Percentiles rank a stretch among this genome's conserved stretches.
These are phyloP conservation scores for Neurospora tetraspora DNA, from an alignment of 495 filamentous ascomycete species.

Conservation along the genomic window DNA sequence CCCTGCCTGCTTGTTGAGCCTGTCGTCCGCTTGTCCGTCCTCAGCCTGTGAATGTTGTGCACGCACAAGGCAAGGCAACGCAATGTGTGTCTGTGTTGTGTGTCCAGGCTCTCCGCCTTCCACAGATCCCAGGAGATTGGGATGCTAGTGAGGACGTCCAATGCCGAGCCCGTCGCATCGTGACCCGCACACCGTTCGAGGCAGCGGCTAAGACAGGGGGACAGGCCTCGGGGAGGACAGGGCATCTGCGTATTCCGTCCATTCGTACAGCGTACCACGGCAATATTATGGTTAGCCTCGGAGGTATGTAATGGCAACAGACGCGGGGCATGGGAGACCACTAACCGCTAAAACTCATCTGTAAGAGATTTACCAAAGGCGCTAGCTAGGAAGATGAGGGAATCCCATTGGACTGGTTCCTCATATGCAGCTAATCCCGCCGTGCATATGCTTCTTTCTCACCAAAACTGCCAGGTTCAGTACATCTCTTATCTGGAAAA, in stretches of 20 bases:
- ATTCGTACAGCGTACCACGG: background rate
- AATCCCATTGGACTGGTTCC: too few species aligned
- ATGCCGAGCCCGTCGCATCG: conserved; percentile 19
- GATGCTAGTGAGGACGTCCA: conserved; percentile 21
- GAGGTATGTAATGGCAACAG: background rate
- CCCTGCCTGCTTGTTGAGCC: background rate
- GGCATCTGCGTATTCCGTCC: background rate
- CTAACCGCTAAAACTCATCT: too few species aligned
- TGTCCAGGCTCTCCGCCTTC: conserved; percentile 1
- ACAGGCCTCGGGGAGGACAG: background rate
- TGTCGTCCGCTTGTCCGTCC: conserved; percentile 4
- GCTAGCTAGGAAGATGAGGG: too few species aligned
- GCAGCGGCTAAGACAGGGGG: background rate
- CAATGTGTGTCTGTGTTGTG: background rate
- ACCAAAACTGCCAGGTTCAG: background rate
- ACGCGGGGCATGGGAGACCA: background rate
- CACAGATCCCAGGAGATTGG: conserved; percentile 25
- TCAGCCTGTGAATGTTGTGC: background rate
- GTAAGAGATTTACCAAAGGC: background rate
- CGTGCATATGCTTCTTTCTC: background rate
- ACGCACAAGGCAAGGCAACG: background rate
- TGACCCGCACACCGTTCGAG: background rate
- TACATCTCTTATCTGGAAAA: too few species aligned
- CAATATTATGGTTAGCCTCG: background rate
- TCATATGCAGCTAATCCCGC: background rate